phyloP scores from a whole-genome alignment of 768 basidiomycete genomes.

The Peribolospora baueri region DNA sequence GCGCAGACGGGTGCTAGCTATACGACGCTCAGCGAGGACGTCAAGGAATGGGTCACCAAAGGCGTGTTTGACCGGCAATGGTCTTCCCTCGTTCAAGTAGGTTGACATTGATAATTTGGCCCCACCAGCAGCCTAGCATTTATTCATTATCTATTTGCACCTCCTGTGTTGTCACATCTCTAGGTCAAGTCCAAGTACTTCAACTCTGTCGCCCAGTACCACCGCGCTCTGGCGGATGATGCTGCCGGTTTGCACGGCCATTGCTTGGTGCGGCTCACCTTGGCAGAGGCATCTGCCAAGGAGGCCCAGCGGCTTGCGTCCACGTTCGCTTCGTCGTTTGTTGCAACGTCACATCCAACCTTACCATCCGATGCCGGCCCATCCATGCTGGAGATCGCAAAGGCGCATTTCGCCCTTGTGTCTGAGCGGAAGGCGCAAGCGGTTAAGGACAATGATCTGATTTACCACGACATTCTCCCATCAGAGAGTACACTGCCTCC shows the following conservation, averaged over 20 bases:
- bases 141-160: neutral
- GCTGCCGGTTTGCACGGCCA: constrained; percentile 62
- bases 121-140: neutral
- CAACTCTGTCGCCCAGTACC: constrained; percentile 59
- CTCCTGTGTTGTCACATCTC: neutral
- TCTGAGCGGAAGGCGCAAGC: constrained; percentile 51
- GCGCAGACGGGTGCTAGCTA: constrained; percentile 65
- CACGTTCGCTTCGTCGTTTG: constrained; percentile 37
- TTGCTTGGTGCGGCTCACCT: constrained; percentile 47
- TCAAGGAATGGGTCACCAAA: constrained; percentile 89
- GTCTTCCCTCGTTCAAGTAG: constrained; percentile 60
- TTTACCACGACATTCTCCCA: constrained; percentile 79
- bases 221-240: constrained; percentile 55
- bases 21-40: constrained; percentile 56
- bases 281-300: constrained; percentile 56
- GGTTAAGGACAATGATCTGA: constrained; percentile 77
- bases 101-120: constrained; percentile 5
- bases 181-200: constrained; percentile 77
- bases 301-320: constrained; percentile 49
- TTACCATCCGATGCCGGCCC: constrained; percentile 66
- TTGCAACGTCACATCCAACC: constrained; percentile 27
- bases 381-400: constrained; percentile 56
- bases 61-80: constrained; percentile 87
- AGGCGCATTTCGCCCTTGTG: constrained; percentile 53
- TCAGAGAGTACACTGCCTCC: constrained; percentile 47